These are phyloP conservation scores for Boletus sp. DNA, from an alignment of 1,284 basidiomycete genomes.

Conservation along the genomic window DNA sequence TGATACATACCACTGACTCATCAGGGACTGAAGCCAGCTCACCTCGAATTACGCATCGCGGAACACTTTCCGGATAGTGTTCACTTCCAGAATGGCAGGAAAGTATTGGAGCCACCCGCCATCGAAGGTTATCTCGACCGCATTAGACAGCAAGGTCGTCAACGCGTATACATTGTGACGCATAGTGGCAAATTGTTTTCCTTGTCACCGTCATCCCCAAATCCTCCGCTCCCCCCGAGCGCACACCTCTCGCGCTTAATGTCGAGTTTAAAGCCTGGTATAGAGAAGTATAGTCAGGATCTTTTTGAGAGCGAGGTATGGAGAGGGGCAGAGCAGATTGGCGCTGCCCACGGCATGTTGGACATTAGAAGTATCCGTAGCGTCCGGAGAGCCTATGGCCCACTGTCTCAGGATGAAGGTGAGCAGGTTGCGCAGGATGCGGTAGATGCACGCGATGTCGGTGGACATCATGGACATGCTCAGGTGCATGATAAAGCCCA, in stretches of 20 bases:
- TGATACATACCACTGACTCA: conserved; percentile 15
- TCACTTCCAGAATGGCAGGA: conserved; percentile 55
- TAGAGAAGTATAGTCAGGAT: conserved; percentile 40
- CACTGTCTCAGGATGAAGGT: conserved; percentile 27
- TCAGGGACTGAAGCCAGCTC: conserved; percentile 54
- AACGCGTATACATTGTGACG: conserved; percentile 69
- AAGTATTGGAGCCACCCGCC: conserved; percentile 69
- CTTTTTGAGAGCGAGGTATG: conserved; percentile 57
- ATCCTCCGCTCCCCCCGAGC: conserved; percentile 72
- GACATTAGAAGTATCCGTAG: conserved; percentile 69
- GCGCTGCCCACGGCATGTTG: conserved; percentile 63
- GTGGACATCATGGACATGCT: conserved; percentile 64
- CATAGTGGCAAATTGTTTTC: conserved; percentile 79
- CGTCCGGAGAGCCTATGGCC: conserved; percentile 62
- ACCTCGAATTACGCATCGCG: conserved; percentile 73
- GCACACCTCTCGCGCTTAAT: conserved; percentile 40
- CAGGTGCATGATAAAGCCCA: conserved; percentile 48
- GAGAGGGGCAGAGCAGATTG: conserved; percentile 69
- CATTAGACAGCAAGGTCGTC: conserved; percentile 61
- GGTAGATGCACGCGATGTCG: conserved; percentile 62
- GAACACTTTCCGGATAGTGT: conserved; percentile 65
- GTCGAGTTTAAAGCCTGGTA: conserved; percentile 21
- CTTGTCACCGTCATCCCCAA: conserved; percentile 53
- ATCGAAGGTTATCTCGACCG: conserved; percentile 83
- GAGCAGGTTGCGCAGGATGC: conserved; percentile 44